These are phyloP conservation scores for Sporothrix curviconia DNA, from an alignment of 2,329 filamentous ascomycete species.

Conservation along the genomic window DNA sequence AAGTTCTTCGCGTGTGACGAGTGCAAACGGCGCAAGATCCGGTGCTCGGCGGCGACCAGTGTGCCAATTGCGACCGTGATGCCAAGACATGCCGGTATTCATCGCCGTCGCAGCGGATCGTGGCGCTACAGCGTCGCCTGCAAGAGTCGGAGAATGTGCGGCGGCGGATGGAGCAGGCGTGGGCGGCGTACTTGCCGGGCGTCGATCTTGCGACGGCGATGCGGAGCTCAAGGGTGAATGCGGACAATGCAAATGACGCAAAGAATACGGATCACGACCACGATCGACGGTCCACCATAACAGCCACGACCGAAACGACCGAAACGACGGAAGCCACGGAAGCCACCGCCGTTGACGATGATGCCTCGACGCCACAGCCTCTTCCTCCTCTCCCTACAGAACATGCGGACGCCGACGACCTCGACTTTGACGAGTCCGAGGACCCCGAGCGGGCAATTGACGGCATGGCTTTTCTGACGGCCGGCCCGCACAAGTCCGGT, in stretches of 20 bases:
- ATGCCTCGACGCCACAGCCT: neutral
- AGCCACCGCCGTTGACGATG: neutral
- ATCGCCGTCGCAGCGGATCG: conserved; percentile 1
- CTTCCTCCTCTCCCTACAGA: neutral
- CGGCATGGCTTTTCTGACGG: conserved; percentile 6
- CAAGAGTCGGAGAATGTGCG: neutral
- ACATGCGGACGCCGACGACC: neutral
- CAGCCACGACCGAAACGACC: too few relatives aligned
- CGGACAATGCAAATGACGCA: neutral
- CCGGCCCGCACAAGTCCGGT: neutral
- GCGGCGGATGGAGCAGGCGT: neutral
- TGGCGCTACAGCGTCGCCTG: neutral
- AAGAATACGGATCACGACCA: neutral
- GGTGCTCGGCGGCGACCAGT: neutral
- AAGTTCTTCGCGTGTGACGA: conserved; percentile 27
- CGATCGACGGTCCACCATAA: neutral
- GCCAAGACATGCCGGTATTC: neutral
- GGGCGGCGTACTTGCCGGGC: neutral
- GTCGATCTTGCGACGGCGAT: neutral
- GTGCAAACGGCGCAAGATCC: conserved; percentile 21
- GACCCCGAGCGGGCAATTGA: conserved; percentile 3
- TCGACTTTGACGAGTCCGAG: conserved; percentile 7
- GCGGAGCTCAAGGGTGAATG: neutral
- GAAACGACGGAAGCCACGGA: too few relatives aligned
- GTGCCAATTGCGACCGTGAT: neutral